These are phyloP conservation scores for Macrolepiota albuminosa DNA, from an alignment of 768 basidiomycete genomes.

Conservation along the genomic window DNA sequence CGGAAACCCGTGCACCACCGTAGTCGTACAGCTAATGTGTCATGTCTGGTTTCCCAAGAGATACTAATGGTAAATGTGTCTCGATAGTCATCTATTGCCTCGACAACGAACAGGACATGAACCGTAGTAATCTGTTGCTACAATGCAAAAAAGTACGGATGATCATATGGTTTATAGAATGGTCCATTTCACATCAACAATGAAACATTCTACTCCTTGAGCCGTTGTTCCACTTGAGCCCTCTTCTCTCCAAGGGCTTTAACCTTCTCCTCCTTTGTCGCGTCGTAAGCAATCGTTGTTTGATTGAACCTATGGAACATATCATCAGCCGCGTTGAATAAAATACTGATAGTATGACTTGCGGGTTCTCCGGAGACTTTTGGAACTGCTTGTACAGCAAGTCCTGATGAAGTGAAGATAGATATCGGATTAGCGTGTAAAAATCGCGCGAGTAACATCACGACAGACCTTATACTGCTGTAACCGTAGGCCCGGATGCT, in stretches of 20 bases:
- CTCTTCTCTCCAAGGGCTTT: slow-evolving; percentile 68
- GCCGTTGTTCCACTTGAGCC: slow-evolving; percentile 58
- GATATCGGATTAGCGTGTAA: slow-evolving; percentile 4
- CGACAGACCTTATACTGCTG: slow-evolving; percentile 76
- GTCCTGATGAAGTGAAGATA: slow-evolving; percentile 45
- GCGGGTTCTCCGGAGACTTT: slow-evolving; percentile 96
- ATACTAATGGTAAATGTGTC: not conserved
- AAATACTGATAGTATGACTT: slow-evolving; percentile 21
- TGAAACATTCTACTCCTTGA: slow-evolving; percentile 36
- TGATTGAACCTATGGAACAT: slow-evolving; percentile 71
- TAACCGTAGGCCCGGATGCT: slow-evolving; percentile 87
- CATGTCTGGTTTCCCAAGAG: not conserved
- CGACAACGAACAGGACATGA: not conserved
- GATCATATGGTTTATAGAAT: not conserved
- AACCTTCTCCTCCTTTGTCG: slow-evolving; percentile 81
- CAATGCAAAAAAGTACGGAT: not conserved
- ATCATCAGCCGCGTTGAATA: not conserved
- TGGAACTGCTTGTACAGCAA: slow-evolving; percentile 92
- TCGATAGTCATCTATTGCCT: not conserved
- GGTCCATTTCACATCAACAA: not conserved
- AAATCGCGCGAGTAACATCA: not conserved
- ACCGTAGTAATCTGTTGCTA: not conserved
- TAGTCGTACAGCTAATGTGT: not conserved
- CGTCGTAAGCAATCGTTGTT: slow-evolving; percentile 72
- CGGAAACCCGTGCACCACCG: not conserved